Percentiles rank a stretch among this genome's conserved stretches.
These are phyloP conservation scores for Rhizoclosmatium globosum DNA, from an alignment of 192 early-diverging fungal species.

Conservation along the genomic window DNA sequence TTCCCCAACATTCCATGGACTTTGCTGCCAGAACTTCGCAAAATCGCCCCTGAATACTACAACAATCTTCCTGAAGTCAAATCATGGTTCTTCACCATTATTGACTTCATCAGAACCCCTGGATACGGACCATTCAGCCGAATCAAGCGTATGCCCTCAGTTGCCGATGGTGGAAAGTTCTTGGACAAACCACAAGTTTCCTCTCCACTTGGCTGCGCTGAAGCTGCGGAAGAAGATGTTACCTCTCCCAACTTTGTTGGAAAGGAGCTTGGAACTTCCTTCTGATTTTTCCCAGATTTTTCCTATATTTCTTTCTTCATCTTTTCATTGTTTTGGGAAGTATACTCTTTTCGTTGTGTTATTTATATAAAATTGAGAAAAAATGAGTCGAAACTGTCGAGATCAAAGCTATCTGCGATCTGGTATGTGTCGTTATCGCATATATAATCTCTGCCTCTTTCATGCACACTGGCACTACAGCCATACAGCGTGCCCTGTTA, in stretches of 20 bases:
- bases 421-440: no score
- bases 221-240: constrained; percentile 23
- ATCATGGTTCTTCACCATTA: constrained; percentile 87
- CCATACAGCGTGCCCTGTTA: no score
- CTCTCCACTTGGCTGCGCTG: not conserved
- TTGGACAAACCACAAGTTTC: not conserved
- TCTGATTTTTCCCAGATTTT: not conserved
- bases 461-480: no score
- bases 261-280: not conserved
- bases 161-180: constrained; percentile 13
- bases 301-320: not conserved
- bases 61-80: constrained; percentile 82
- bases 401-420: no score
- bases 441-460: no score
- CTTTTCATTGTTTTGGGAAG: not conserved
- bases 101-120: constrained; percentile 77
- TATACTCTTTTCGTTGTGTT: not conserved
- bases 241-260: constrained; percentile 26
- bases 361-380: not conserved
- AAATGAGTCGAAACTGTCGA: no score
- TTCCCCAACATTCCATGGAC: constrained; percentile 91
- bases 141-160: constrained; percentile 33
- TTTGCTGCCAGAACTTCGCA: constrained; percentile 79
- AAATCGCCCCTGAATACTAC: constrained; percentile 90
- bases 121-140: constrained; percentile 76